phyloP scores from a whole-genome alignment of 495 filamentous ascomycete species.

The Chaetomium fimeti region DNA sequence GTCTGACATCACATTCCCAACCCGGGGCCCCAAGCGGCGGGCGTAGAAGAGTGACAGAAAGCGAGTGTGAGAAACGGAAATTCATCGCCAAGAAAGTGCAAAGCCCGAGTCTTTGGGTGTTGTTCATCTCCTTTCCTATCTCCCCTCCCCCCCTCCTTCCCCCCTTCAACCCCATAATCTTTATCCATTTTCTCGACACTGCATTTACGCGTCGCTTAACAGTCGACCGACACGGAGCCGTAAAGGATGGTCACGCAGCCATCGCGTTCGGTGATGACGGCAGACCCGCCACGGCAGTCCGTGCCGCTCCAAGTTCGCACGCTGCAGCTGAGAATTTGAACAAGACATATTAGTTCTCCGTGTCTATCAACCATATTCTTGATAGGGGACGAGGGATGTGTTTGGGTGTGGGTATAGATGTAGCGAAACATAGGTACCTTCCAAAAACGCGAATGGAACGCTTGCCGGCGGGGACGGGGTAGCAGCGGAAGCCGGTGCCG shows the following conservation, averaged over 20 bases:
- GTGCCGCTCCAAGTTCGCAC: not conserved
- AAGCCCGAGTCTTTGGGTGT: not conserved
- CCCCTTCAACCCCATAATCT: not conserved
- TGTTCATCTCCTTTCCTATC: not conserved
- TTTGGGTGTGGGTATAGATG: not conserved
- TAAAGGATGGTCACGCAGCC: not conserved
- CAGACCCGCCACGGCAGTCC: not conserved
- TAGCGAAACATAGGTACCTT: not conserved
- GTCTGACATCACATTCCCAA: not conserved
- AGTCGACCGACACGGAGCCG: slow-evolving; percentile 5
- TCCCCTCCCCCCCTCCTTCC: not conserved
- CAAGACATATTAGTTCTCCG: not conserved
- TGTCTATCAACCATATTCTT: not conserved
- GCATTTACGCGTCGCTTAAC: not conserved
- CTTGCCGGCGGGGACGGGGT: not conserved
- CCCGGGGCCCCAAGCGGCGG: slow-evolving; percentile 1
- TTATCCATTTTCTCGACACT: not conserved
- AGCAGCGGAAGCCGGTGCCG: slow-evolving; percentile 4
- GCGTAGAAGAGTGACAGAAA: not conserved
- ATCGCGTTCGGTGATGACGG: not conserved
- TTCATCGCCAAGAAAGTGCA: not conserved
- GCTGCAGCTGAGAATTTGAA: not conserved
- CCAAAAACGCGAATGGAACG: slow-evolving; percentile 3
- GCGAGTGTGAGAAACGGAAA: not conserved
- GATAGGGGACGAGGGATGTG: not conserved